These are phyloP conservation scores for Ustilago curta DNA, from an alignment of 1,284 basidiomycete species.

Conservation along the genomic window DNA sequence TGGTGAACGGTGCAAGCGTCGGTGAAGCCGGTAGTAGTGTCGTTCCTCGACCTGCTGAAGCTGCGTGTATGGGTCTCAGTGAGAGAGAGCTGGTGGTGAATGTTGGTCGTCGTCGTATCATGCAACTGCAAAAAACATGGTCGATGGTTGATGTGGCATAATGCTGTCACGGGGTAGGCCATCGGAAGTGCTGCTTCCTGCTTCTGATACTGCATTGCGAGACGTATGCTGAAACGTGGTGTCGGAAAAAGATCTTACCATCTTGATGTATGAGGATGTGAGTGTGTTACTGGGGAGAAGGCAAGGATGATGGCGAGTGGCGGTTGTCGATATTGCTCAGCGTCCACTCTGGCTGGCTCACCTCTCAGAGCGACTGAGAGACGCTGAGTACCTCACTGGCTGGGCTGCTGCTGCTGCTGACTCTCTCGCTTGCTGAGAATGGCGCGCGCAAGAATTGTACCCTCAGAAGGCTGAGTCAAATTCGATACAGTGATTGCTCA, in stretches of 20 bases:
- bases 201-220: conserved; percentile 25
- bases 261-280: conserved; percentile 50
- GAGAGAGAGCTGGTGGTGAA: neutral
- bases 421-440: neutral
- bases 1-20: no score
- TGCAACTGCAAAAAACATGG: neutral
- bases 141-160: neutral
- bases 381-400: conserved; percentile 8
- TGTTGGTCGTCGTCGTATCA: neutral
- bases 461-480: conserved; percentile 11
- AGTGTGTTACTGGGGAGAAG: conserved; percentile 44
- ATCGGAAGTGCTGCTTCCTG: neutral
- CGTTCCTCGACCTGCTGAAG: no score
- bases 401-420: conserved; percentile 8
- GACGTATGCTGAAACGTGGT: conserved; percentile 13
- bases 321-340: conserved; percentile 26
- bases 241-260: conserved; percentile 39
- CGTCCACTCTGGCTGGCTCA: conserved; percentile 17
- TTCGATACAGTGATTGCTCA: conserved; percentile 7
- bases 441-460: conserved; percentile 6
- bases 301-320: conserved; percentile 38
- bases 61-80: no score
- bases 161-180: neutral
- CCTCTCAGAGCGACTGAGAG: neutral
- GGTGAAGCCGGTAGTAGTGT: no score